These are phyloP conservation scores for Lyophyllum atratum DNA, from an alignment of 768 basidiomycete species.

Conservation along the genomic window DNA sequence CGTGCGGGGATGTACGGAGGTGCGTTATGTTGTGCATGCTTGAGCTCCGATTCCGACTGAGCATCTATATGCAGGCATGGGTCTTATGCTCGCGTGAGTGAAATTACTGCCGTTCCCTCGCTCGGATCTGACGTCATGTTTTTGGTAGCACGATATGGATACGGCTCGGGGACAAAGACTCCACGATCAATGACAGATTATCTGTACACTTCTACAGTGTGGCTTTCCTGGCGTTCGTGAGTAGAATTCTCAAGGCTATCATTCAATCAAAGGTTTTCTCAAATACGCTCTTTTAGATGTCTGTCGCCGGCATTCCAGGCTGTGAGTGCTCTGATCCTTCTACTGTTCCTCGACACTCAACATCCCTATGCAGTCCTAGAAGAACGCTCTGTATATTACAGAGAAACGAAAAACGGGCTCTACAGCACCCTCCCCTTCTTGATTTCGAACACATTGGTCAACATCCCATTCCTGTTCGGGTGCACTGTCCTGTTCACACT, in stretches of 20 bases:
- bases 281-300: slow-evolving; percentile 38
- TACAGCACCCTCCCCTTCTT: slow-evolving; percentile 56
- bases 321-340: slow-evolving; percentile 28
- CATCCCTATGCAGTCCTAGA: slow-evolving; percentile 46
- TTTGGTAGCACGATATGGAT: slow-evolving; percentile 54
- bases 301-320: slow-evolving; percentile 60
- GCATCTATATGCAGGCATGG: slow-evolving; percentile 35
- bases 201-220: slow-evolving; percentile 60
- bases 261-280: background rate
- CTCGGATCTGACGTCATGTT: slow-evolving; percentile 23
- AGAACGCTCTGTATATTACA: slow-evolving; percentile 56
- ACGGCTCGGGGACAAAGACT: slow-evolving; percentile 37
- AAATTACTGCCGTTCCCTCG: background rate
- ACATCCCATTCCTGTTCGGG: slow-evolving; percentile 53
- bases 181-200: slow-evolving; percentile 47
- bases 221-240: slow-evolving; percentile 52
- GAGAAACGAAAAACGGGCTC: slow-evolving; percentile 59
- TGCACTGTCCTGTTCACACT: slow-evolving; percentile 50
- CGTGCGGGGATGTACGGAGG: slow-evolving; percentile 56
- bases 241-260: slow-evolving; percentile 13
- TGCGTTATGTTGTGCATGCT: slow-evolving; percentile 17
- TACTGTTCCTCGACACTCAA: background rate
- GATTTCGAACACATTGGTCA: slow-evolving; percentile 53
- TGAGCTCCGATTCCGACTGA: background rate
- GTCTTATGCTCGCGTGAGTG: slow-evolving; percentile 44